Evolutionary conservation across 2,329 filamentous ascomycete species (phyloP), one percentile per base, ranked within the genome.

Genomic region (Colletotrichum liriopes): DNA sequence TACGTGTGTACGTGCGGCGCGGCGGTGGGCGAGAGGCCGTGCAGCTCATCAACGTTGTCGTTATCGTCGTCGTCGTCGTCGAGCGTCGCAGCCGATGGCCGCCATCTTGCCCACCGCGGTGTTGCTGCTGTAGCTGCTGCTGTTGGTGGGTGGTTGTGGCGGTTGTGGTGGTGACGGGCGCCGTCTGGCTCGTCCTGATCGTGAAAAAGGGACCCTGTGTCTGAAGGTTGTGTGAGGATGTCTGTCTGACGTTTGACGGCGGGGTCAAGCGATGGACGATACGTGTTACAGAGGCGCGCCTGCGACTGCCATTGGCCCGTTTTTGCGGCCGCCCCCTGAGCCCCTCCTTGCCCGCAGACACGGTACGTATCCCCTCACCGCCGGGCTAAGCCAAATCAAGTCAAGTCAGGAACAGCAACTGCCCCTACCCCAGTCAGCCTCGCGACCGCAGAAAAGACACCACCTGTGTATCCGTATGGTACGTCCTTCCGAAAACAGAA

Each of bases 281-380:
- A 78, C 75, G 77, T 80, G 82, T 82, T 83, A 82, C 81, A 82
- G 79, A 80, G 76, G 75, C 75, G 78, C 78, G 79, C 79, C 79
- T 79, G 79, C 75, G 74, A 66, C 74, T 68, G 60, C 61, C 67
- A 82, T 82, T 81, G 81, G 78, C 59, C 67, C 60, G 67, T 72
- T 70, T 65, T 59, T 14, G 41, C 49, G 61, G 26, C 51, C 55
- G 32, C 49, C 73, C 72, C 72, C 68, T 72, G 72, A 62, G 43
- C 29, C n/a, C 32, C 49, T 52, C 58, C 52, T 52, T 59, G 59
- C 52, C 16, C 43, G 29, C 29, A n/a, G 20, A 12, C n/a, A 32
- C 14, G 51, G 18, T 56, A 67, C 54, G 45, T 55, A 37, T 5
- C 5, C 2, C 14, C 8, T n/a, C 4, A 32, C 3, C 8, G 0